Evolutionary conservation across 2,329 filamentous ascomycete genomes (phyloP), one percentile per base, ranked within the genome.

Genomic region (Dothistroma septosporum): DNA sequence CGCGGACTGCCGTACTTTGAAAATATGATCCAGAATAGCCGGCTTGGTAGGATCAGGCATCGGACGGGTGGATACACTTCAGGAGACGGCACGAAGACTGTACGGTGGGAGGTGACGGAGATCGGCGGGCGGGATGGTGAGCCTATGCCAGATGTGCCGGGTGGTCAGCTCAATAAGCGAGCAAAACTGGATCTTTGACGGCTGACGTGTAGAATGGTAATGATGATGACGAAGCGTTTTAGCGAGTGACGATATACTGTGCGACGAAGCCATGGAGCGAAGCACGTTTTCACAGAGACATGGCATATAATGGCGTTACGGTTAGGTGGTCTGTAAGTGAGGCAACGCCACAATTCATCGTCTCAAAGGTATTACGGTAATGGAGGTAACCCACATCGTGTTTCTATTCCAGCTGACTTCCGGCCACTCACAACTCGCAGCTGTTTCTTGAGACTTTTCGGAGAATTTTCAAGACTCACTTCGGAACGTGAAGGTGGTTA

Each of bases 81-180:
- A 55, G 76, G 77, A n/a, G 86, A 90, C 71, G 87, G 87, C 16
- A 81, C 78, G 31, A 83, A 86, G 41, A 84, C 79, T 49, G 82
- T 94, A 11, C 88, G 94, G 71, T 96, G 91, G 90, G 91, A 96
- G 75, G 82, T 96, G 64, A 81, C 87, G 44, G 92, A 96, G 76
- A 92, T 73, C 33, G 69, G 65, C 2, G 59, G 59, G 12, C 60
- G 60, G 7, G 67, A 68, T 21, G 62, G 62, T 47, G 58, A 53
- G 24, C 24, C 7, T 35, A 53, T 53, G 50, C 33, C 16, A 4
- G 31, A 53, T 21, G 24, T 32, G 50, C 50, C 50, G 10, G 31
- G 14, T 4, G 31, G 50, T 31, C 50, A 53, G 50, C 50, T 32
- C 19, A 53, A 53, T 28, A 53, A 53, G 50, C 50, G 50, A 31